Evolutionary conservation across 495 filamentous ascomycete species (phyloP), one percentile per base, ranked within the genome.

Genomic region (Lasiosphaeris hirsuta): DNA sequence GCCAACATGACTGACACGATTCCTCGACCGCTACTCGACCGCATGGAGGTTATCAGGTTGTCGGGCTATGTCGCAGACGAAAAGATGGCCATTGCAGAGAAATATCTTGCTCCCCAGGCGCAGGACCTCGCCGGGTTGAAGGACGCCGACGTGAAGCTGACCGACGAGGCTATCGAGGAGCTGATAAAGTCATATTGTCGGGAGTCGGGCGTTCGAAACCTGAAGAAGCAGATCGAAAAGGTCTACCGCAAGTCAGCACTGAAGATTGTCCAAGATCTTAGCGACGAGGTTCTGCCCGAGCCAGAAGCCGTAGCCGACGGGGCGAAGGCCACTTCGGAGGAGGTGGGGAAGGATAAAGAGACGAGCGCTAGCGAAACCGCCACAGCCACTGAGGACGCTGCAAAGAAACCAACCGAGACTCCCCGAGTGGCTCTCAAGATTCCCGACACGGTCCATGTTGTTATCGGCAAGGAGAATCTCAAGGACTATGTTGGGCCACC

Each of bases 221-320:
- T 99, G 63, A 99, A 99, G 80, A 97, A 99, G 78, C 93, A 97
- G 67, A 99, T 99, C 60, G 95, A 99, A 68, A 97, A 97, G 77
- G 90, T 99, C 5, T 99, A 96, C 73, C 88, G 95, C 41, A 99
- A 99, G 75, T 88, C 92, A 14, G 95, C 95, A 10, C 81, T 97
- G 61, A 97, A 96, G 73, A 97, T 99, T 63, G 90, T 99, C 30
- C 89, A 91, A 68, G 94, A 97, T 60, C 76, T 97, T 4, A 94
- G 94, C 48, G 94, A 98, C 72, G 86, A 90, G 33, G 89, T 78
- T 10, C 74, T 96, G 11, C 80, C 88, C 1, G 94, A 97, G 73
- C 83, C 85, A 23, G 84, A 89, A 59, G 94, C 90, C 13, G 68
- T 96, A 46, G 96, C 93, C 7, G 86, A 89, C 4, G 90, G 95